These are phyloP conservation scores for Luffa aegyptiaca DNA, from an alignment of 306 rosid genomes.

Conservation along the genomic window DNA sequence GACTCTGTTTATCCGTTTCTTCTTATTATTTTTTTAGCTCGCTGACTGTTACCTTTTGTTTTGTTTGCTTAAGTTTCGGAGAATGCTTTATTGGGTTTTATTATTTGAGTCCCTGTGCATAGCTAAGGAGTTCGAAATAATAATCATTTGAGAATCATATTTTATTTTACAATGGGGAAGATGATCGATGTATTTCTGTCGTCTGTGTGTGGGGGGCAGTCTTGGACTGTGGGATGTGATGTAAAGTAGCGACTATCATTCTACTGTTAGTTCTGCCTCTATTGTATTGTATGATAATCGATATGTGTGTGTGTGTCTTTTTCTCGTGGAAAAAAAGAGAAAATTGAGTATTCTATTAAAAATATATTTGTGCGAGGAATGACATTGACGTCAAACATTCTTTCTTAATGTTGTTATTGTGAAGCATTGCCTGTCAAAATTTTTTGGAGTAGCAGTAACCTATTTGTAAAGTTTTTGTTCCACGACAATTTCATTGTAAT, in stretches of 20 bases:
- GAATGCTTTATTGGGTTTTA: neutral
- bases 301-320: neutral
- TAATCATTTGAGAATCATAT: neutral
- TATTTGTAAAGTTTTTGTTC: neutral
- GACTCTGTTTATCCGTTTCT: neutral
- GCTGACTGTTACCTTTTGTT: neutral
- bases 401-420: neutral
- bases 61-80: neutral
- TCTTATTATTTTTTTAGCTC: neutral
- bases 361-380: neutral
- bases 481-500: neutral
- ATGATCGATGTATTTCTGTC: neutral
- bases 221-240: neutral
- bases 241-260: neutral
- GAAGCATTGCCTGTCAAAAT: neutral
- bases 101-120: neutral
- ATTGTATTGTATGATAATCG: neutral
- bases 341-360: neutral
- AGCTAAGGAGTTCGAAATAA: neutral
- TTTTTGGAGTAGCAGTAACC: neutral
- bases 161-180: neutral
- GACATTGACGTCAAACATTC: neutral
- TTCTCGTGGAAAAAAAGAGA: neutral
- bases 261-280: neutral
- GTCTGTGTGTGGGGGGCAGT: neutral